Evolutionary conservation across 169 alveolate genomes (phyloP).

Genomic region (Plasmodium vivax): DNA sequence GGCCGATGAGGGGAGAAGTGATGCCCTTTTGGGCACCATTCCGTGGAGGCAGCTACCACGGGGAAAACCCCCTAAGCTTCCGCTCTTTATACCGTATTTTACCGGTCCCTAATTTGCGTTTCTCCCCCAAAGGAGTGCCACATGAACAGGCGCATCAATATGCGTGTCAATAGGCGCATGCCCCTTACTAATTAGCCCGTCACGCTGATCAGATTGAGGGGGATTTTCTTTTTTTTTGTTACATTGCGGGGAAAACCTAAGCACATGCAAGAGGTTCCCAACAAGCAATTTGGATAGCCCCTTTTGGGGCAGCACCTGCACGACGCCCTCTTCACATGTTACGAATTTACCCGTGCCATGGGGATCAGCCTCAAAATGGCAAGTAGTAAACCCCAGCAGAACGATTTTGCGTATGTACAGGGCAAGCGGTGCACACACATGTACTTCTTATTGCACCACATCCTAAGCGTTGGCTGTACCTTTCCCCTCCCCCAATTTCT

Average conservation of each 20-base stretch:
- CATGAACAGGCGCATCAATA: not conserved
- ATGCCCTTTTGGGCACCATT: not conserved
- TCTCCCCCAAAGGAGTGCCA: not conserved
- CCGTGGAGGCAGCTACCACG: not conserved
- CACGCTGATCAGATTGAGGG: not conserved
- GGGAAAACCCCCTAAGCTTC: not conserved
- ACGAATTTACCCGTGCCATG: not conserved
- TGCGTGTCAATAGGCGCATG: not conserved
- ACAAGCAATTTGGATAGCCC: not conserved
- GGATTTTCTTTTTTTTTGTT: not conserved
- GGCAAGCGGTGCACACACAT: not conserved
- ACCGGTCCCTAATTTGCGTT: not conserved
- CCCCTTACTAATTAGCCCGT: not conserved
- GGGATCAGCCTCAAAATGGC: not conserved
- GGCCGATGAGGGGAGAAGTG: slow-evolving; percentile 24
- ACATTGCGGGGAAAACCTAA: not conserved
- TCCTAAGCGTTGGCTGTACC: not conserved
- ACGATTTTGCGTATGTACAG: not conserved
- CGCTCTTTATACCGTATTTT: not conserved
- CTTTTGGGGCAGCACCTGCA: not conserved
- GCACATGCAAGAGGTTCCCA: not conserved
- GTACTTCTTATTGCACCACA: not conserved
- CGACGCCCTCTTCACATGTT: not conserved
- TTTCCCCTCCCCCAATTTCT: not conserved
- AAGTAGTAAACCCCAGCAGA: not conserved